Evolutionary conservation across 1,139 yeast genomes (phyloP).

Genomic region (Sugiyamaella sp.): DNA sequence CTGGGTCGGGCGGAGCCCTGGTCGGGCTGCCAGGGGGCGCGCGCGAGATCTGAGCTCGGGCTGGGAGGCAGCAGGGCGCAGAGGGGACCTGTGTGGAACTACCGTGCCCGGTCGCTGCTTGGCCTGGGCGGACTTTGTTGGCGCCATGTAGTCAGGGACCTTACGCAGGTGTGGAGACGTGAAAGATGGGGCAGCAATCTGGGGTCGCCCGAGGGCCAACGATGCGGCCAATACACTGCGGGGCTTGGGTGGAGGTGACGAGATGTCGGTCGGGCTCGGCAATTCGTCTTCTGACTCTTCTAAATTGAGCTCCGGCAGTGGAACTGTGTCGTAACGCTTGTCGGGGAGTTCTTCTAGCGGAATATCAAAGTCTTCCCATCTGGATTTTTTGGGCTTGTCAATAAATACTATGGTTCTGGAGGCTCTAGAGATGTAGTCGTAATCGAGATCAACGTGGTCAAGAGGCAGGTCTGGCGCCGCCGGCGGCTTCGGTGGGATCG

Average conservation of each 20-base stretch:
- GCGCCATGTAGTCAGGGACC: conserved; percentile 29
- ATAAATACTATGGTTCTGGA: conserved; percentile 20
- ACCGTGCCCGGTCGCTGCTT: conserved; percentile 22
- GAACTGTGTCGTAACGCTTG: conserved; percentile 9
- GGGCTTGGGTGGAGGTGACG: conserved; percentile 6
- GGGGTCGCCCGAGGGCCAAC: neutral
- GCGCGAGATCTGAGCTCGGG: conserved; percentile 10
- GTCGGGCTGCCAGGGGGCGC: neutral
- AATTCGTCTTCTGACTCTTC: conserved; percentile 3
- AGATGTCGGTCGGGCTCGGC: neutral
- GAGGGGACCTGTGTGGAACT: neutral
- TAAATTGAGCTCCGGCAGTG: conserved; percentile 9
- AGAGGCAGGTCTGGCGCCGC: conserved; percentile 31
- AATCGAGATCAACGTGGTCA: conserved; percentile 34
- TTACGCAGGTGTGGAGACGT: conserved; percentile 8
- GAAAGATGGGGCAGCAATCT: neutral
- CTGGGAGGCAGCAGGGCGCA: neutral
- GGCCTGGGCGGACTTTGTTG: conserved; percentile 31
- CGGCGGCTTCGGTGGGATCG: conserved; percentile 27
- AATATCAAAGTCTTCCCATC: conserved; percentile 7
- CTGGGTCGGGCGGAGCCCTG: neutral
- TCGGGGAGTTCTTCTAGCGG: conserved; percentile 18
- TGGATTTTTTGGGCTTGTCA: conserved; percentile 14
- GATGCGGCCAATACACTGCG: neutral
- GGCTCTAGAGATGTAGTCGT: conserved; percentile 25